These are phyloP conservation scores for Euphrasia confusa DNA, from an alignment of 257 asterid species.

Conservation along the genomic window DNA sequence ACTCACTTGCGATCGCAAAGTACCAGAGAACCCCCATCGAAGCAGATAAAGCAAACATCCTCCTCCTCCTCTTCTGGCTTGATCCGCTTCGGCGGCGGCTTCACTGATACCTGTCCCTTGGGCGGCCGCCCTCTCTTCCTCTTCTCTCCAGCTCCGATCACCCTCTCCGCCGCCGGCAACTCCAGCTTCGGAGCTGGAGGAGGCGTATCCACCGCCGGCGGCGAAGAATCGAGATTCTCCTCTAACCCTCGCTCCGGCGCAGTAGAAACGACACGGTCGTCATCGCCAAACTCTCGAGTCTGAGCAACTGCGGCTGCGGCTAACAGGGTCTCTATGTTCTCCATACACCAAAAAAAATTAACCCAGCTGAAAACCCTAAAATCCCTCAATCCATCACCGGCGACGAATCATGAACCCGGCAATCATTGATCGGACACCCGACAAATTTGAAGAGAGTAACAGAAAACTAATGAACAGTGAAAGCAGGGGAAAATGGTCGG, in stretches of 20 bases:
- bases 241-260: slow-evolving; percentile 25
- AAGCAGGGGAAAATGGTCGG: slow-evolving; percentile 9
- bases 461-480: background rate
- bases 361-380: slow-evolving; percentile 22
- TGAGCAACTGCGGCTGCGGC: slow-evolving; percentile 70
- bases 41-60: slow-evolving; percentile 95
- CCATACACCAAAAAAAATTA: slow-evolving; percentile 24
- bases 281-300: slow-evolving; percentile 50
- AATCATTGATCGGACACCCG: slow-evolving; percentile 15
- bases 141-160: slow-evolving; percentile 41
- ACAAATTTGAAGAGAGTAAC: background rate
- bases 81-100: slow-evolving; percentile 46
- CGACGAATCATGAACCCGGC: slow-evolving; percentile 7
- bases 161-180: slow-evolving; percentile 24
- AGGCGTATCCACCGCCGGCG: slow-evolving; percentile 26
- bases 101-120: slow-evolving; percentile 33
- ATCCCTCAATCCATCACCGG: slow-evolving; percentile 9
- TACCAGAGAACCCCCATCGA: slow-evolving; percentile 88
- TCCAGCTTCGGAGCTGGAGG: slow-evolving; percentile 25
- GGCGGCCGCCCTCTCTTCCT: slow-evolving; percentile 72
- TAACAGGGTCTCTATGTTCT: slow-evolving; percentile 46
- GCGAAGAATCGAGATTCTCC: slow-evolving; percentile 22
- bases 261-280: slow-evolving; percentile 30
- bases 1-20: slow-evolving; percentile 96
- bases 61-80: slow-evolving; percentile 59